phyloP scores from a whole-genome alignment of 208 protist species.

The Trypanosomatidae sp. region DNA sequence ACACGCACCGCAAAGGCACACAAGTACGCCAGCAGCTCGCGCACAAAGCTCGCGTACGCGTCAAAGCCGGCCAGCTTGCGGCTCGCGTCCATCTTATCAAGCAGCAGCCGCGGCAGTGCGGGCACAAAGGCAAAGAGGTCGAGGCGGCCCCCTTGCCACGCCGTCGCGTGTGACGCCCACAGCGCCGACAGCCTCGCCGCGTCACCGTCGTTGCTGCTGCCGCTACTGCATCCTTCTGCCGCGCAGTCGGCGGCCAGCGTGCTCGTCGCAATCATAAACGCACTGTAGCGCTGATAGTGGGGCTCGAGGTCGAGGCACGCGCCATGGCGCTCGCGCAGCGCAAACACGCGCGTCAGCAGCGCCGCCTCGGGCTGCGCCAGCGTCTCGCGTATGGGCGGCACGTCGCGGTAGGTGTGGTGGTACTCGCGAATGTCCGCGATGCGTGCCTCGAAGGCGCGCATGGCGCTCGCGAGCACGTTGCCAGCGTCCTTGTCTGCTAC shows the following conservation, averaged over 20 bases:
- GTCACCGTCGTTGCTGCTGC: neutral
- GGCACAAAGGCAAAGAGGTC: slow-evolving; percentile 66
- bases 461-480: slow-evolving; percentile 25
- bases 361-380: slow-evolving; percentile 30
- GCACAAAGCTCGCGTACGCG: slow-evolving; percentile 40
- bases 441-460: slow-evolving; percentile 56
- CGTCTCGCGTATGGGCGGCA: slow-evolving; percentile 32
- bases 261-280: slow-evolving; percentile 51
- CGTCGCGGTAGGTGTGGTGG: slow-evolving; percentile 54
- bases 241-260: slow-evolving; percentile 9
- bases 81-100: slow-evolving; percentile 30
- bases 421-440: slow-evolving; percentile 81
- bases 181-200: slow-evolving; percentile 1
- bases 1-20: slow-evolving; percentile 44
- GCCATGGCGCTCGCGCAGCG: slow-evolving; percentile 39
- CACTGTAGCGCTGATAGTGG: slow-evolving; percentile 55
- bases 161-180: slow-evolving; percentile 3
- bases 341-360: slow-evolving; percentile 43
- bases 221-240: slow-evolving; percentile 1
- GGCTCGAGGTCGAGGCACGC: slow-evolving; percentile 63
- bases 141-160: slow-evolving; percentile 27
- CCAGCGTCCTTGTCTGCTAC: too few species aligned
- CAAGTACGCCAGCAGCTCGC: slow-evolving; percentile 36
- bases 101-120: slow-evolving; percentile 23
- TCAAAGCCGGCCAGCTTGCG: slow-evolving; percentile 61